A percentile compares a stretch with the other conserved stretches of the same genome.
phyloP scores from a whole-genome alignment of 306 rosid genomes.

The Ormosia semicastrata region DNA sequence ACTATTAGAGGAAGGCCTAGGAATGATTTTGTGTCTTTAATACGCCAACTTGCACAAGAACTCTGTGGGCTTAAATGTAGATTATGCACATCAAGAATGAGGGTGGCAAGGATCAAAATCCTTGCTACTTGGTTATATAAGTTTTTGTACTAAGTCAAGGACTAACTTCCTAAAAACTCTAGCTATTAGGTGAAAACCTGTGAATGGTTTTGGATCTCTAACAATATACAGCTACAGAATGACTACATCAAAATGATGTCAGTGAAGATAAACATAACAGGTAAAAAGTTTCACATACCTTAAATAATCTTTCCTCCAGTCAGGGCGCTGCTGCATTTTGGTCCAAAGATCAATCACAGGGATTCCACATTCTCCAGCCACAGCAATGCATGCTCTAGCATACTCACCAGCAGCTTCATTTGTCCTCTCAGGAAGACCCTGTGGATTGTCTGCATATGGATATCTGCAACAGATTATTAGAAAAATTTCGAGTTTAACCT shows the following conservation, averaged over 20 bases:
- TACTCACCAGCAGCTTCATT: constrained; percentile 74
- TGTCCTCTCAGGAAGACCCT: constrained; percentile 72
- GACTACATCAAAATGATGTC: not conserved
- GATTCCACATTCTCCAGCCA: constrained; percentile 58
- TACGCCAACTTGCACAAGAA: not conserved
- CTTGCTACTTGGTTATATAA: not conserved
- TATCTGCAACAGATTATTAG: constrained; percentile 31
- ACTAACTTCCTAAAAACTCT: not conserved
- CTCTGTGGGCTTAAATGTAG: not conserved
- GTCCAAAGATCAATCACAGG: constrained; percentile 76
- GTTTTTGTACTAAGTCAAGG: not conserved
- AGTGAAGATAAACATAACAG: not conserved
- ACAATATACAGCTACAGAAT: not conserved
- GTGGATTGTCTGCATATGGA: constrained; percentile 54
- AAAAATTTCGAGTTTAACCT: not conserved
- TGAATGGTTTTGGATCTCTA: not conserved
- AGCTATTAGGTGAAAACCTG: not conserved
- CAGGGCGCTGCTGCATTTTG: constrained; percentile 69
- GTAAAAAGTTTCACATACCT: constrained; percentile 38
- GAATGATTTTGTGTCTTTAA: not conserved
- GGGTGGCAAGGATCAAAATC: not conserved
- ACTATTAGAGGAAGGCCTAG: not conserved
- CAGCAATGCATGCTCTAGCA: constrained; percentile 59
- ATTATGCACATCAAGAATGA: not conserved
- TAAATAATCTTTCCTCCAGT: constrained; percentile 53